These are phyloP conservation scores for Arthrobotrys conoides DNA, from an alignment of 2,329 filamentous ascomycete genomes.

Conservation along the genomic window DNA sequence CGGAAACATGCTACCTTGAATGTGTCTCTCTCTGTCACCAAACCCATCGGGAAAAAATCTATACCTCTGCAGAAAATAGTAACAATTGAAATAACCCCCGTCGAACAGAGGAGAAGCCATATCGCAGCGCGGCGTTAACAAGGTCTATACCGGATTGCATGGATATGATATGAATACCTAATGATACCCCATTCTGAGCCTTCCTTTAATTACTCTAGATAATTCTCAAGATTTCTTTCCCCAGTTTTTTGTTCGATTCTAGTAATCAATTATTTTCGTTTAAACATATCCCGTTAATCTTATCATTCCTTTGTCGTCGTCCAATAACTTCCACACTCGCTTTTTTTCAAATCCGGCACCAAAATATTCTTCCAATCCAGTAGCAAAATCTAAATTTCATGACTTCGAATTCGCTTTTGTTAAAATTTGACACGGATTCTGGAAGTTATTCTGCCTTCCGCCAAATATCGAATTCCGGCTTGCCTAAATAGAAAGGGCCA, in stretches of 20 bases:
- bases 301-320: slow-evolving; percentile 32
- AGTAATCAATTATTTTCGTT: slow-evolving; percentile 24
- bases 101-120: slow-evolving; percentile 23
- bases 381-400: slow-evolving; percentile 26
- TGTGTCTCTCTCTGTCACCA: slow-evolving; percentile 37
- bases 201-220: slow-evolving; percentile 48
- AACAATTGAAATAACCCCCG: slow-evolving; percentile 35
- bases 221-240: slow-evolving; percentile 40
- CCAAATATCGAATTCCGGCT: slow-evolving; percentile 40
- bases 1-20: slow-evolving; percentile 26
- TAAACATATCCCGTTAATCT: slow-evolving; percentile 20
- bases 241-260: slow-evolving; percentile 23
- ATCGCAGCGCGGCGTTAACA: slow-evolving; percentile 41
- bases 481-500: slow-evolving; percentile 2
- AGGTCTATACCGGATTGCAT: slow-evolving; percentile 32
- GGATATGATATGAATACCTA: slow-evolving; percentile 9
- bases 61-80: slow-evolving; percentile 19
- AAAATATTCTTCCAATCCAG: neutral
- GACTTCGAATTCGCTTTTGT: slow-evolving; percentile 19
- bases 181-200: slow-evolving; percentile 33
- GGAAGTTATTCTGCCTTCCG: slow-evolving; percentile 15
- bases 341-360: slow-evolving; percentile 16
- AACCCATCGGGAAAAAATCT: slow-evolving; percentile 9
- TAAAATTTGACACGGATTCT: slow-evolving; percentile 38
- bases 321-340: slow-evolving; percentile 2